A percentile compares a stretch with the other conserved stretches of the same genome.
Conservation (phyloP, 2,329 filamentous ascomycete genomes). For the Penicillium griseofulvum region DNA sequence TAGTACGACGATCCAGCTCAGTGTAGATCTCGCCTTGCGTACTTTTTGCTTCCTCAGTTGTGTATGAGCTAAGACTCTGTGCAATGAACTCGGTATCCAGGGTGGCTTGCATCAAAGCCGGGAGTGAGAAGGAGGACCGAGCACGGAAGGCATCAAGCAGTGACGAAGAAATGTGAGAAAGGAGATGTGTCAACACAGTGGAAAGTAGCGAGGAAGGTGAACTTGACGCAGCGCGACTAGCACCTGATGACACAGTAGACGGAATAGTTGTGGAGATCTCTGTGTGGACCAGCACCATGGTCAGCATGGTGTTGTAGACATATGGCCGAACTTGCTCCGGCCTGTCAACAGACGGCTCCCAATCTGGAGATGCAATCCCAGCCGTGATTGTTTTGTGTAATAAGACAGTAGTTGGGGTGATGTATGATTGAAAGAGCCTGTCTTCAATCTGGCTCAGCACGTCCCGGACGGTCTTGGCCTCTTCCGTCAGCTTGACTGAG, state of each 20-base stretch:
- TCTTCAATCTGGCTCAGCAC: slow-evolving; percentile 87
- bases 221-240: slow-evolving; percentile 70
- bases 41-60: slow-evolving; percentile 75
- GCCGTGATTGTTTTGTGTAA: slow-evolving; percentile 68
- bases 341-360: slow-evolving; percentile 60
- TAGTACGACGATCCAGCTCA: slow-evolving; percentile 82
- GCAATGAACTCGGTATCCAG: slow-evolving; percentile 96
- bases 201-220: slow-evolving; percentile 64
- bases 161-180: slow-evolving; percentile 75
- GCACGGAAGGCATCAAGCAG: slow-evolving; percentile 77
- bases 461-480: slow-evolving; percentile 86
- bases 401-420: slow-evolving; percentile 67
- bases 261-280: slow-evolving; percentile 77
- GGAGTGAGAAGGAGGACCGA: slow-evolving; percentile 67
- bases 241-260: slow-evolving; percentile 66
- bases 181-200: slow-evolving; percentile 79
- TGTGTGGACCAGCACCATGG: slow-evolving; percentile 85
- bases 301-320: slow-evolving; percentile 81
- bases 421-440: slow-evolving; percentile 89
- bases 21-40: slow-evolving; percentile 89
- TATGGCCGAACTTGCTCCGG: slow-evolving; percentile 81
- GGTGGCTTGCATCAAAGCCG: slow-evolving; percentile 91
- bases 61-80: slow-evolving; percentile 87
- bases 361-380: slow-evolving; percentile 69
- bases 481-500: slow-evolving; percentile 89